These are phyloP conservation scores for Boeremia lycopersici DNA, from an alignment of 2,329 filamentous ascomycete species.

Conservation along the genomic window DNA sequence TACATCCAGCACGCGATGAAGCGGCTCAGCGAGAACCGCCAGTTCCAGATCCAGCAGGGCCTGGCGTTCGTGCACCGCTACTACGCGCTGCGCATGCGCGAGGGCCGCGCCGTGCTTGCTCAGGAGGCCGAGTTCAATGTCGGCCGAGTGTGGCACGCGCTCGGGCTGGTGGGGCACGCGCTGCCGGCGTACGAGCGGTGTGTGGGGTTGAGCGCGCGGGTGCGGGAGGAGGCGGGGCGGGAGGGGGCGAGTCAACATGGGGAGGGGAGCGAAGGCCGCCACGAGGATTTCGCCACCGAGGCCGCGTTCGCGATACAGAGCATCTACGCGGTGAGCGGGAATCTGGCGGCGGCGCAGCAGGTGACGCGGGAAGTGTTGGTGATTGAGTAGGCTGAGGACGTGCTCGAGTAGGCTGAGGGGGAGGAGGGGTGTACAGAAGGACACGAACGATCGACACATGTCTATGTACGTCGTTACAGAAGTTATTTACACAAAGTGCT, in stretches of 20 bases:
- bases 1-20: conserved; percentile 92
- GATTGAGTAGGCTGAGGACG: conserved; percentile 37
- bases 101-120: conserved; percentile 53
- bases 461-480: no score
- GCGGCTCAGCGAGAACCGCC: conserved; percentile 85
- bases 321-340: conserved; percentile 69
- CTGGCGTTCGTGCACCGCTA: conserved; percentile 80
- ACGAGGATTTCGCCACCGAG: conserved; percentile 70
- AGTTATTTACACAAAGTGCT: no score
- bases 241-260: no score
- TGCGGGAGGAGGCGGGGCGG: conserved; percentile 34
- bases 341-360: conserved; percentile 63
- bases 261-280: no score
- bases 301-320: conserved; percentile 76
- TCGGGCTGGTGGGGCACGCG: conserved; percentile 76
- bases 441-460: no score
- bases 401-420: no score
- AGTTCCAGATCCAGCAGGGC: conserved; percentile 85
- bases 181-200: conserved; percentile 71
- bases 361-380: conserved; percentile 65
- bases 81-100: conserved; percentile 63
- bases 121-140: conserved; percentile 86
- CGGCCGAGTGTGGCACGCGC: conserved; percentile 74
- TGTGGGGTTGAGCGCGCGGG: conserved; percentile 56
- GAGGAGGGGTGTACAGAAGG: no score